Base-by-base conservation (phyloP, 2,329 filamentous ascomycete species). In the Aspergillus pseudotamarii region DNA sequence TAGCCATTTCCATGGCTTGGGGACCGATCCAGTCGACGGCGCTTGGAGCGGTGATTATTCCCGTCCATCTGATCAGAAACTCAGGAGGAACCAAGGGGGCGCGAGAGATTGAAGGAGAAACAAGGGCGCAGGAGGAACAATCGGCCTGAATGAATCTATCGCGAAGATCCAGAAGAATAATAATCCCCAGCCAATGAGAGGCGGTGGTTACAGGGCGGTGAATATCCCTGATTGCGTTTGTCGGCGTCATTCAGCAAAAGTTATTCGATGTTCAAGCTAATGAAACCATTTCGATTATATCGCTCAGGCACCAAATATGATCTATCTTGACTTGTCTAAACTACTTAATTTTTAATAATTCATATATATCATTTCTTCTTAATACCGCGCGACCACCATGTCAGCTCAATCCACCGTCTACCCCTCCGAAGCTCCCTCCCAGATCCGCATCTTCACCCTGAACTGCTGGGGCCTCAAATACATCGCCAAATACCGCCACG, bases 401-500 rank as follows among this genome's bases (percentile, higher is more conserved):
- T 21, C 48, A n/a, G 10, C 48, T 26, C 48, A n/a, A 5, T 34
- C 48, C 28, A 34, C 48, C 48, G 36, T 38, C 21, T 57, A 59
- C 21, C 58, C 71, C 51, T 55, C 62, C 50, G 64, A 76, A 73
- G 68, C 87, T 8, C 76, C 85, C 21, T 81, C 80, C 36, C 85
- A 89, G 62, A 86, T 98, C 75, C 90, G 91, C 73, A 84, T 98
- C 69, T 82, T 97, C 68, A 95, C 92, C 5, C 87, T 97, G 76
- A 99, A 99, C 80, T 97, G 93, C 87, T 98, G 95, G 94, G 95
- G 95, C 58, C 88, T 98, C 65, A 94, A 96, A 73, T 93, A 88
- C 81, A 85, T 98, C 73, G 89, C 94, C 58, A 89, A 89, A 68
- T 86, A 91, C 69, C 92, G 94, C 69, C 82, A 86, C 68, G 89